Evolutionary conservation across 1,284 basidiomycete genomes (phyloP), one percentile per base, ranked within the genome.

Genomic region (Leccinum subspadiceum): DNA sequence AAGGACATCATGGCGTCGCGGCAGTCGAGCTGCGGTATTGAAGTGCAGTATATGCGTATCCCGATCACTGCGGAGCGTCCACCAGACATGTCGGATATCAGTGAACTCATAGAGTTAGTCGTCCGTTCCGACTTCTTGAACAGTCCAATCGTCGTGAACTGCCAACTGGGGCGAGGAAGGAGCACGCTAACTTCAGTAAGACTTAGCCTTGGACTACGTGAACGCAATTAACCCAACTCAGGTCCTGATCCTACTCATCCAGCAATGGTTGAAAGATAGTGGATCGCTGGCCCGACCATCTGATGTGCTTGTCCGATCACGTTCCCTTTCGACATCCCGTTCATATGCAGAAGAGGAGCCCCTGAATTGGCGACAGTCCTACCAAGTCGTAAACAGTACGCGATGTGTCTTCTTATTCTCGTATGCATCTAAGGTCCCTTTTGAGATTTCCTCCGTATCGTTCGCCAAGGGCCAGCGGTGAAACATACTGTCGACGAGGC

Each of bases 81-180:
- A 9, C 87, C 89, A 0, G 89, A 91, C 67, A 86, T 85, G 70
- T 72, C 82, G 10, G 90, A 90, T 68, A 76, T 90, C 58, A 85
- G 79, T 64, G 87, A 89, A 61, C 80, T 99, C 29, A 89, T 98
- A 63, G 87, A 93, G 50, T 83, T 96, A 0, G 92, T 95, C 46
- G 80, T 93, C 50, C 79, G 88, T n/a, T 86, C 87, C 29, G 83
- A 90, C 59, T 82, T 89, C 3, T 81, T 84, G 33, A 80, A 84
- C 49, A 87, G 89, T 0, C 93, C 95, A 0, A 91, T 99, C 62
- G 89, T 99, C 24, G 84, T 99, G 56, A 99, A 99, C 72, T 97
- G 96, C 70, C 97, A 99, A 75, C 84, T 99, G 3, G 96, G 96
- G 3, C 81, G 94, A 35, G 96, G 96, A n/a, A 82, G 97, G 66